Evolutionary conservation across 1,284 basidiomycete species (phyloP).

Genomic region (Afroboletus lepidellus): DNA sequence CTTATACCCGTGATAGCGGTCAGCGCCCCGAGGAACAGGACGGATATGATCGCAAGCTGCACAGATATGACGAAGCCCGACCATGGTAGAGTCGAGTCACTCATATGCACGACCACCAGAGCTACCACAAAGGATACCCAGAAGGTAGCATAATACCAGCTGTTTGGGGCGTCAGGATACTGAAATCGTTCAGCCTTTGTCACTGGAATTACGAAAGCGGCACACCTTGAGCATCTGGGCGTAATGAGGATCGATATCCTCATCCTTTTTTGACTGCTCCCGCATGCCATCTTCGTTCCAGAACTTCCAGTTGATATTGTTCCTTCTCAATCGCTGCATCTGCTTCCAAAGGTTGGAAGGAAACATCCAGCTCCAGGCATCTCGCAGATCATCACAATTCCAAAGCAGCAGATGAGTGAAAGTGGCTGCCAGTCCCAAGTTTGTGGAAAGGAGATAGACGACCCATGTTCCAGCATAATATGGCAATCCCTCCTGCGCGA

Average conservation of each 20-base stretch:
- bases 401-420: constrained; percentile 53
- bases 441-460: constrained; percentile 31
- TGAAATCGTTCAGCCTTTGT: constrained; percentile 12
- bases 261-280: constrained; percentile 24
- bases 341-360: constrained; percentile 22
- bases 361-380: constrained; percentile 45
- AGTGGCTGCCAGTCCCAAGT: constrained; percentile 44
- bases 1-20: constrained; percentile 53
- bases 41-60: constrained; percentile 40
- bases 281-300: constrained; percentile 44
- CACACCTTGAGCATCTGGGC: constrained; percentile 51
- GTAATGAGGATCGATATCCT: constrained; percentile 50
- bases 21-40: constrained; percentile 48
- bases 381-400: constrained; percentile 44
- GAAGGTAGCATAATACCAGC: constrained; percentile 46
- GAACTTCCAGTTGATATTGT: constrained; percentile 42
- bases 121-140: constrained; percentile 39
- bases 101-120: constrained; percentile 48
- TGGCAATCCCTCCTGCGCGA: constrained; percentile 44
- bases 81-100: constrained; percentile 52
- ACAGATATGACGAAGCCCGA: constrained; percentile 43
- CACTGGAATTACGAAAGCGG: neutral
- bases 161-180: constrained; percentile 48
- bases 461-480: constrained; percentile 41
- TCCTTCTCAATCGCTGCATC: constrained; percentile 26